Evolutionary conservation across 2,329 filamentous ascomycete genomes (phyloP).

Genomic region (Neodidymelliopsis sp.): DNA sequence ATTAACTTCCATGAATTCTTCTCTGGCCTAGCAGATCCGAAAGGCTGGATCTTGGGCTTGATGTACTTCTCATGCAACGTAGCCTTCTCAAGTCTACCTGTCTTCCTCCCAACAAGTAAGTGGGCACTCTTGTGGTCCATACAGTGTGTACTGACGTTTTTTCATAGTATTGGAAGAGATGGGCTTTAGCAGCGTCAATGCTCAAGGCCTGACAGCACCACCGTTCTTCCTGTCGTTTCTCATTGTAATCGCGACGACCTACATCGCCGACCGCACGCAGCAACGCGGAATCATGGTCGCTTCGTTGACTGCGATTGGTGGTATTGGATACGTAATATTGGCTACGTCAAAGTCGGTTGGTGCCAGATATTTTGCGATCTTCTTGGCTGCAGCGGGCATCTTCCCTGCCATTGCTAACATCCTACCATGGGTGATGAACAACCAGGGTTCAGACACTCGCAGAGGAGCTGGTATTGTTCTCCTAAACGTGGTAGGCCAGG

Average conservation of each 20-base stretch:
- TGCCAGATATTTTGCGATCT: constrained; percentile 61
- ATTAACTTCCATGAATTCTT: constrained; percentile 41
- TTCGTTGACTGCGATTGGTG: constrained; percentile 63
- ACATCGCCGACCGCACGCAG: constrained; percentile 69
- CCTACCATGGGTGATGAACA: constrained; percentile 73
- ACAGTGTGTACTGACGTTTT: not conserved
- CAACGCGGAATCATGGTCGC: constrained; percentile 70
- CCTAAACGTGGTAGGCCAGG: constrained; percentile 70
- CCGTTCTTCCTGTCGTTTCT: constrained; percentile 74
- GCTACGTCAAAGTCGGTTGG: constrained; percentile 62
- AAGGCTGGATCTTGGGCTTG: constrained; percentile 46
- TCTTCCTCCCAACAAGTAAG: constrained; percentile 52
- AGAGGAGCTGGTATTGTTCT: constrained; percentile 71
- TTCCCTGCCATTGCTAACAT: constrained; percentile 75
- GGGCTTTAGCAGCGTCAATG: constrained; percentile 71
- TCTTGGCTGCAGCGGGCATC: constrained; percentile 66
- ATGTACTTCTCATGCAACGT: constrained; percentile 50
- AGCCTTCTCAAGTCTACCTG: constrained; percentile 62
- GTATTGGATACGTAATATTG: constrained; percentile 70
- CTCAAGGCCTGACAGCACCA: constrained; percentile 76
- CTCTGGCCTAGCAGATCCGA: constrained; percentile 40
- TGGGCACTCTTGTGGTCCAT: no score
- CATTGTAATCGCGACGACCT: constrained; percentile 67
- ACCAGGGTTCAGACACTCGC: constrained; percentile 73
- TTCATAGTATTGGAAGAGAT: constrained; percentile 58